A percentile compares a stretch with the other conserved stretches of the same genome.
phyloP scores from a whole-genome alignment of 1,284 basidiomycete species.

The Puccinia polysora region DNA sequence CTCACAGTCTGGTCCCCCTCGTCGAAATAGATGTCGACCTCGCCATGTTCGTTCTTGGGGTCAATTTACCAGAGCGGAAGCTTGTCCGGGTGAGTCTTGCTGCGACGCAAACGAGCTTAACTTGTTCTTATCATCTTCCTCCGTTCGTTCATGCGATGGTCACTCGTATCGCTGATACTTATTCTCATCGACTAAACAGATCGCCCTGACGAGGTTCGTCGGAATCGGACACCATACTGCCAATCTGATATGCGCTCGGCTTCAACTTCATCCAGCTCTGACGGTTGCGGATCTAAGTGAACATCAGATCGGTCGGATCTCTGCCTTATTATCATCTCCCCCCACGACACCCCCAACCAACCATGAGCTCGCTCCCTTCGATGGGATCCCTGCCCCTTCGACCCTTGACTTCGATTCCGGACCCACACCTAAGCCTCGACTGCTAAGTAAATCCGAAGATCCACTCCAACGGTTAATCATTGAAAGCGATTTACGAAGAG shows the following conservation, averaged over 20 bases:
- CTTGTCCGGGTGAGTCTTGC: slow-evolving; percentile 61
- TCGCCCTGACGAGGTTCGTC: slow-evolving; percentile 76
- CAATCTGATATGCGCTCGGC: slow-evolving; percentile 74
- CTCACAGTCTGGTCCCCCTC: neutral
- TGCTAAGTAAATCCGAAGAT: slow-evolving; percentile 54
- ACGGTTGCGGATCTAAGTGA: slow-evolving; percentile 71
- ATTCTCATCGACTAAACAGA: slow-evolving; percentile 56
- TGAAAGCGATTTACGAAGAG: slow-evolving; percentile 72
- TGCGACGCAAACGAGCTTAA: neutral
- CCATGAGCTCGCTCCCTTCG: slow-evolving; percentile 49
- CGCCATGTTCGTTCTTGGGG: slow-evolving; percentile 62
- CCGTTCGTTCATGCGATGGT: too few relatives aligned
- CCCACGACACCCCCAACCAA: slow-evolving; percentile 60
- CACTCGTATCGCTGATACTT: too few relatives aligned
- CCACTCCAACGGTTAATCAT: slow-evolving; percentile 68
- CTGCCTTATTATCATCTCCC: slow-evolving; percentile 82
- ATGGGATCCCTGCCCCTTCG: slow-evolving; percentile 24
- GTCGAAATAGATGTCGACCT: neutral
- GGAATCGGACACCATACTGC: slow-evolving; percentile 72
- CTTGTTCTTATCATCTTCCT: too few relatives aligned
- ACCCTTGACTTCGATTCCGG: slow-evolving; percentile 46
- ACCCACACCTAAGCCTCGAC: slow-evolving; percentile 44
- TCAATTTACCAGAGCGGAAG: slow-evolving; percentile 66
- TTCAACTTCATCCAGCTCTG: slow-evolving; percentile 72
- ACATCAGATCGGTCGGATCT: slow-evolving; percentile 72